A percentile compares a stretch with the other conserved stretches of the same genome.
Conservation (phyloP, 2,329 filamentous ascomycete genomes). For the Coniella lustricola region DNA sequence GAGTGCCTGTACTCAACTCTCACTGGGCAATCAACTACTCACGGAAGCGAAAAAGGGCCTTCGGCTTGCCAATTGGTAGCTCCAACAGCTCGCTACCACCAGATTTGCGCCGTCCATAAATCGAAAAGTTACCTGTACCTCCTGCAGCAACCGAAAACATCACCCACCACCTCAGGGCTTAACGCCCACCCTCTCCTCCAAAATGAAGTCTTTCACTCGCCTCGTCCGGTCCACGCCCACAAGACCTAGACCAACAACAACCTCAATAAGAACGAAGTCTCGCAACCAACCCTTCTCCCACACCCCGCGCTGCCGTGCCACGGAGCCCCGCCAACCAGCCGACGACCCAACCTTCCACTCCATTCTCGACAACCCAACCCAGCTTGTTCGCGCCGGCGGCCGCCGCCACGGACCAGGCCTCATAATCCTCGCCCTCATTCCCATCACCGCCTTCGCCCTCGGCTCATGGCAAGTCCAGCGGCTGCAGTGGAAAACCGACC, state of each 20-base stretch:
- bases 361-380: constrained; percentile 77
- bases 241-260: not conserved
- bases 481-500: constrained; percentile 85
- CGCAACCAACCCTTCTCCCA: constrained; percentile 24
- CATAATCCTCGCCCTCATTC: constrained; percentile 78
- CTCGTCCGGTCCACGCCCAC: constrained; percentile 7
- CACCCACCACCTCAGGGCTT: not conserved
- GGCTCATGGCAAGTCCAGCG: constrained; percentile 95
- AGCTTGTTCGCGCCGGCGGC: constrained; percentile 69
- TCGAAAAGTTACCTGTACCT: not conserved
- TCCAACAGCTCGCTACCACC: too few species aligned
- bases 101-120: too few species aligned
- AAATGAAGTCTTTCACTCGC: constrained; percentile 13
- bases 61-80: too few species aligned
- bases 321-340: constrained; percentile 41
- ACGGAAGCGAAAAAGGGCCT: too few species aligned
- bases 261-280: not conserved
- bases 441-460: constrained; percentile 80
- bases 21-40: too few species aligned
- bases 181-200: not conserved
- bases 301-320: constrained; percentile 16
- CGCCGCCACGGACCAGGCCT: constrained; percentile 71
- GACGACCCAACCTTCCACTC: constrained; percentile 78
- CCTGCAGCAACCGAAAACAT: too few species aligned
- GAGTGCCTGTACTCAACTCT: too few species aligned